Base-by-base conservation (phyloP, 352 stramenopile species). In the Elongisporangium prolatum region DNA sequence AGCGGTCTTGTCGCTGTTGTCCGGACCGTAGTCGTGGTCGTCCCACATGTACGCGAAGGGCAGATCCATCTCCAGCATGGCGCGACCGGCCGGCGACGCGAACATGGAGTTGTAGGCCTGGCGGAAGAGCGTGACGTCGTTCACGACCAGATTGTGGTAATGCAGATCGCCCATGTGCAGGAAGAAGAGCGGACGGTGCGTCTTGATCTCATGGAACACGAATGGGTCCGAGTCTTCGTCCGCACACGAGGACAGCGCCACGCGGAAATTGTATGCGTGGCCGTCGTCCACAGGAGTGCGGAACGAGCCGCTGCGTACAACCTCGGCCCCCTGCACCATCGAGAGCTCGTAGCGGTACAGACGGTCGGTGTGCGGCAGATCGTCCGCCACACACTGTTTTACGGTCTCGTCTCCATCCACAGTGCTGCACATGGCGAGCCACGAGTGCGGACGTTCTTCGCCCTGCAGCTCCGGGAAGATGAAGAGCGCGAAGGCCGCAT, bases 11-110 rank as follows among this genome's bases (percentile, higher is more conserved):
- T 97, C 82, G 21, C 84, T 94, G 58, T 97, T 96, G 71, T 97
- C 86, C 25, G 84, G 86, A 24, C 87, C 88, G 59, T 85, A 97
- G 63, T 97, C 88, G 67, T 97, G 88, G 70, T 97, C 88, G 61
- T 95, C 84, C 82, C 84, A 97, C 86, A 95, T 96, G 64, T 96
- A 95, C 16, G 72, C 83, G 55, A 96, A 88, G 3, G 88, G 87
- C 8, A 96, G 54, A 47, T 93, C 71, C 83, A 93, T 93, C 11
- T 55, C 75, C n/a, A 92, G 59, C 84, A 95, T 91, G 14, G 80
- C 78, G 47, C 68, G 63, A 14, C 85, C 85, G 0, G 83, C 64
- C 5, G 81, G 80, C 2, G 81, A 92, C 25, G 77, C 67, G 59
- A 95, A 91, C 11, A 95, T 75, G 21, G 73, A 86, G 56, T 86